Evolutionary conservation across 225 moss, liverwort and hornwort genomes (phyloP).

Genomic region (Pseudoscleropodium purum): DNA sequence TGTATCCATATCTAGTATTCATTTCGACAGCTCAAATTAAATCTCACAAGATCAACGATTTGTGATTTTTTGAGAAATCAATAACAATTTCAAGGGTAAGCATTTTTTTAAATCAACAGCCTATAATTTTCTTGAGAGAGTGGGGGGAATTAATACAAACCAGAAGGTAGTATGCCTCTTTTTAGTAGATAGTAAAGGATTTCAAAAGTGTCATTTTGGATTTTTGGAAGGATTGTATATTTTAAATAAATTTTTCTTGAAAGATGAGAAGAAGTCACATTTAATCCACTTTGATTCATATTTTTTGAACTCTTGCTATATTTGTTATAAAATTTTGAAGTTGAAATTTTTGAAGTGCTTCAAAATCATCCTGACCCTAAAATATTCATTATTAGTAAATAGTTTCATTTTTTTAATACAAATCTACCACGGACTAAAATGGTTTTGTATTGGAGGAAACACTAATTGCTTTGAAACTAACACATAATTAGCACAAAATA

Average conservation of each 20-base stretch:
- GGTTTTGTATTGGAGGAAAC: not conserved
- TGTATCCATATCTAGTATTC: too few species aligned
- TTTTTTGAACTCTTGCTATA: not conserved
- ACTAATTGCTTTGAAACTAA: not conserved
- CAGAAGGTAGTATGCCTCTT: too few species aligned
- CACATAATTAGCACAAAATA: not conserved
- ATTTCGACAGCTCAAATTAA: too few species aligned
- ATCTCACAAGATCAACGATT: too few species aligned
- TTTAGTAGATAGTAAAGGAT: too few species aligned
- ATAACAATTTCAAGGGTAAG: too few species aligned
- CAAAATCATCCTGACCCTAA: not conserved
- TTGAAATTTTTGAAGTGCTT: not conserved
- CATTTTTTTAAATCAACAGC: too few species aligned
- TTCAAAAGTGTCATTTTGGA: too few species aligned
- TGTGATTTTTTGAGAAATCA: too few species aligned
- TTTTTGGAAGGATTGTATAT: not conserved
- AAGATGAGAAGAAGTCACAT: not conserved
- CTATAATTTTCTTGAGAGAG: too few species aligned
- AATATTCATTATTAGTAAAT: not conserved
- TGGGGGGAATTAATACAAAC: too few species aligned
- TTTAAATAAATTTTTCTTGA: not conserved
- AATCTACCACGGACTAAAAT: fast-evolving
- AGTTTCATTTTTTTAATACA: not conserved
- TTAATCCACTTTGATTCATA: not conserved
- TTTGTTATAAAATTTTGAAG: not conserved